Evolutionary conservation across 768 basidiomycete species (phyloP).

Genomic region (Udeniomyces megalosporus): DNA sequence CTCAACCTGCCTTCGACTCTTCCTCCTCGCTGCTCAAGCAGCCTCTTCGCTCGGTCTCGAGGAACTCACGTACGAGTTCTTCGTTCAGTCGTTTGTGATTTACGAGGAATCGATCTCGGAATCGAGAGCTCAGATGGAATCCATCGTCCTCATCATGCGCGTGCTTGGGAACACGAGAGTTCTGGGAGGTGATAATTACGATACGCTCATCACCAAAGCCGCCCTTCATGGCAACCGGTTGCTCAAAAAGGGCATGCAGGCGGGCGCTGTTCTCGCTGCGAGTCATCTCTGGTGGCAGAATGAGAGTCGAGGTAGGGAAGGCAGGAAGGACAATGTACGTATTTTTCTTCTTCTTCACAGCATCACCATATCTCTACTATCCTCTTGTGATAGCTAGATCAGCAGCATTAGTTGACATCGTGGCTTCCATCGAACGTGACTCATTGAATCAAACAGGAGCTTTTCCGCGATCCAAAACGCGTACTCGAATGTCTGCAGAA

Average conservation of each 20-base stretch:
- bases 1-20: constrained; percentile 71
- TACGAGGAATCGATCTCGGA: constrained; percentile 97
- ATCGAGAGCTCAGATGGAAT: constrained; percentile 83
- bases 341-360: no score
- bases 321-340: constrained; percentile 37
- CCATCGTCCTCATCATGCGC: constrained; percentile 89
- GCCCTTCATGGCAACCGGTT: constrained; percentile 90
- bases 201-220: constrained; percentile 96
- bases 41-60: constrained; percentile 89
- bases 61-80: constrained; percentile 91
- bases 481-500: constrained; percentile 96
- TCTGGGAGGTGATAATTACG: constrained; percentile 90
- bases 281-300: constrained; percentile 99
- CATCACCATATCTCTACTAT: neutral
- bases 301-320: constrained; percentile 35
- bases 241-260: constrained; percentile 95
- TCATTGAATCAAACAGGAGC: constrained; percentile 22
- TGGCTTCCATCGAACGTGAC: neutral
- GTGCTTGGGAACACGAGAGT: constrained; percentile 74
- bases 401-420: no score
- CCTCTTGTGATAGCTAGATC: no score
- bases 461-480: constrained; percentile 72
- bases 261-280: constrained; percentile 80
- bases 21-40: constrained; percentile 88
- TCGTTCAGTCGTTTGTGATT: constrained; percentile 92